A percentile compares a stretch with the other conserved stretches of the same genome.
phyloP scores from a whole-genome alignment of 1,284 basidiomycete species.

The Volvariella surrecta region DNA sequence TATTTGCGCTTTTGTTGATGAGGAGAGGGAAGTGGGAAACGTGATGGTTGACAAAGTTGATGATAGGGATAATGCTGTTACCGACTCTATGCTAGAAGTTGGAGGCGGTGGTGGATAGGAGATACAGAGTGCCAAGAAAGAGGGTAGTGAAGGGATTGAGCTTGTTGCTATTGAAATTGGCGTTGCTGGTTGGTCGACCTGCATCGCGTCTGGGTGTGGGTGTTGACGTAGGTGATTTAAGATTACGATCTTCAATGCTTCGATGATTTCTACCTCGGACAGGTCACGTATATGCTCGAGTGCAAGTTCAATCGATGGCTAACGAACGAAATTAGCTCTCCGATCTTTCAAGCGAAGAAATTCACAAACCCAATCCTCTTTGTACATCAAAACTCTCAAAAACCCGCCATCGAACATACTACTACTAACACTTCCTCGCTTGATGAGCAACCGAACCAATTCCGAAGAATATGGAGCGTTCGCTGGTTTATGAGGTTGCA shows the following conservation, averaged over 20 bases:
- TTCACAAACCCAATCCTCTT: conserved; percentile 59
- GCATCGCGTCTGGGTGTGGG: conserved; percentile 31
- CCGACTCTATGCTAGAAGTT: too few species aligned
- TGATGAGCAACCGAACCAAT: conserved; percentile 46
- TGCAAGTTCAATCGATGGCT: conserved; percentile 50
- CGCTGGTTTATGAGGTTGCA: conserved; percentile 30
- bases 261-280: conserved; percentile 51
- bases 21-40: too few species aligned
- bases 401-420: conserved; percentile 54
- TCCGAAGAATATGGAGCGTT: conserved; percentile 39
- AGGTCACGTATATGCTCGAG: conserved; percentile 50
- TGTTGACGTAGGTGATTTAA: conserved; percentile 18
- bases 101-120: conserved; percentile 31
- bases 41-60: too few species aligned
- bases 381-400: conserved; percentile 37
- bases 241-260: conserved; percentile 37
- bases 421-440: conserved; percentile 41
- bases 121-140: conserved; percentile 43
- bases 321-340: conserved; percentile 1
- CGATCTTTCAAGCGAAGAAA: neutral
- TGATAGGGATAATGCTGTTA: too few species aligned
- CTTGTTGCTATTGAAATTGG: conserved; percentile 11
- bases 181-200: conserved; percentile 36
- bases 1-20: too few species aligned
- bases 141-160: conserved; percentile 31